A percentile compares a stretch with the other conserved stretches of the same genome.
phyloP scores from a whole-genome alignment of 1,284 basidiomycete genomes.

The Apiotrichum gamsii region DNA sequence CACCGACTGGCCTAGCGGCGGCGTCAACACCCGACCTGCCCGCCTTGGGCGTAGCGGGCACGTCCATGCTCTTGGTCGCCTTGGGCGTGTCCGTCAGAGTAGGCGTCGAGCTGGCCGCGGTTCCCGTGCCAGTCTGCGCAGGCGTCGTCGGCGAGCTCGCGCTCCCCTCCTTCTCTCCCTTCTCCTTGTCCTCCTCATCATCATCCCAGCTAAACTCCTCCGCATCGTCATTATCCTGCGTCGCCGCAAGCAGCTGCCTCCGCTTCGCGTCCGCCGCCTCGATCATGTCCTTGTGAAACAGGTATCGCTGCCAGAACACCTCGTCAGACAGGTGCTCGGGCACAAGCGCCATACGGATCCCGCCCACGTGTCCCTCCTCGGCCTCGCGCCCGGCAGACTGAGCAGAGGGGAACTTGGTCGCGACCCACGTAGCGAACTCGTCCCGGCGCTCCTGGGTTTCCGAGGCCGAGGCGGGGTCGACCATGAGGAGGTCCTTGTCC shows the following conservation, averaged over 20 bases:
- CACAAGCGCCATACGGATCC: conserved; percentile 60
- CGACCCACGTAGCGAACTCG: conserved; percentile 60
- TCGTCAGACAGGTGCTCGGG: conserved; percentile 62
- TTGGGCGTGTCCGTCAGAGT: conserved; percentile 1
- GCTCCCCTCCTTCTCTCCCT: too few species aligned
- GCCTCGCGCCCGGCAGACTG: conserved; percentile 41
- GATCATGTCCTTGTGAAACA: conserved; percentile 84
- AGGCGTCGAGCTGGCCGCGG: too few species aligned
- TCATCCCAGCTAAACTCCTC: conserved; percentile 50
- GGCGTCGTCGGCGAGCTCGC: too few species aligned
- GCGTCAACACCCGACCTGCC: not conserved
- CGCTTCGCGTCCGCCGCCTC: conserved; percentile 73
- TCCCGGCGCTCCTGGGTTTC: conserved; percentile 50
- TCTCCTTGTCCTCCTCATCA: conserved; percentile 27
- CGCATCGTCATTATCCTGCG: conserved; percentile 8
- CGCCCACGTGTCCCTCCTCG: conserved; percentile 53
- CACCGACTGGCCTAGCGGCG: not conserved
- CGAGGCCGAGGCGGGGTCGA: conserved; percentile 65
- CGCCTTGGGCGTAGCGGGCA: not conserved
- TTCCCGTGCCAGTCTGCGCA: too few species aligned
- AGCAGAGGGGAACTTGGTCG: conserved; percentile 50
- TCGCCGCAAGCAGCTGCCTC: conserved; percentile 58
- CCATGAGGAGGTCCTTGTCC: conserved; percentile 67
- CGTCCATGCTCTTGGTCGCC: too few species aligned
- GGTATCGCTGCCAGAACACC: conserved; percentile 83